Base-by-base conservation (phyloP, 1,139 yeast species). In the Lodderomyces parapsilosis region DNA sequence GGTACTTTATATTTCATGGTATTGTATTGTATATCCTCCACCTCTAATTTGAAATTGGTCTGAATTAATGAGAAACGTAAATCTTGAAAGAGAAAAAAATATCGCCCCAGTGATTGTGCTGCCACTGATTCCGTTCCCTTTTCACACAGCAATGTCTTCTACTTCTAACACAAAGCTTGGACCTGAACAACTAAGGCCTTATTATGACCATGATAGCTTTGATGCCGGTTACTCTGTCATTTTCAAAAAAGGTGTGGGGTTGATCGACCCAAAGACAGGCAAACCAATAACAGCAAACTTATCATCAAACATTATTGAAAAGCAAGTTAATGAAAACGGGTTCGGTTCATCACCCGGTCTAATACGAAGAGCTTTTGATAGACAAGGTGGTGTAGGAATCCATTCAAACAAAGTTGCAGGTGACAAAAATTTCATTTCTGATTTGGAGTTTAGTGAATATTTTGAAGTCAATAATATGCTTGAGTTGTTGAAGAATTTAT, bases 171-270 rank as follows among this genome's bases (percentile, higher is more conserved):
- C 38, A 13, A 46, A 40, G 36, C 41, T 43, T 43, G 49, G 43
- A 27, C 36, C 49, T 15, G 51, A 42, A 35, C 49, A 43, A 38
- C 63, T 78, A 46, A 76, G 95, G 61, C 95, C 95, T 3, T 86
- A 86, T 60, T 82, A 83, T 58, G 83, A 84, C 59, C 79, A 86
- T 32, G 85, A 77, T 36, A 69, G 85, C 1, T 86, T 86, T 63
- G 74, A 82, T 57, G 81, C 83, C 2, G 87, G 86, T 7, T 80
- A 83, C 53, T 70, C 80, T 28, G 86, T 83, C 18, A 72, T 80
- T 6, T 81, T 69, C 54, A 73, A 75, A 48, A 83, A 84, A 1
- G 85, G 84, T 0, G 68, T 76, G 15, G 87, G 87, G 31, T 78
- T 81, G 33, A 73, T 73, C 27, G 69, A 73, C 46, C 65, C 75